phyloP scores from a whole-genome alignment of 2,329 filamentous ascomycete species.

The Sporothrix globosa region DNA sequence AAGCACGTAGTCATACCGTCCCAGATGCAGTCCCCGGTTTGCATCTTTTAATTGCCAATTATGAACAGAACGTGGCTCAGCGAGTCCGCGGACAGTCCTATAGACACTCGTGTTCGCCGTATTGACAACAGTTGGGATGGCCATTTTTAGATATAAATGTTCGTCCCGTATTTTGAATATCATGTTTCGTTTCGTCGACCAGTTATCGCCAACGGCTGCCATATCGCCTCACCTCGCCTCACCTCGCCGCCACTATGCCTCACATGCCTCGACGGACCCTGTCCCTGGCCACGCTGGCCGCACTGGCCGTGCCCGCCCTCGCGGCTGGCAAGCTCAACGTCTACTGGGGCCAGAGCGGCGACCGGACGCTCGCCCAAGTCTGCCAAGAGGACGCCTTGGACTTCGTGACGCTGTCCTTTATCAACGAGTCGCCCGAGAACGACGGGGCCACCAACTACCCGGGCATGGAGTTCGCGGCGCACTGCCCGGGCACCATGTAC shows the following conservation, averaged over 20 bases:
- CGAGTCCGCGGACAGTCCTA: no score
- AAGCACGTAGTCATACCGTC: neutral
- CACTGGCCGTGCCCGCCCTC: conserved; percentile 10
- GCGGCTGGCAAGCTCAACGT: conserved; percentile 25
- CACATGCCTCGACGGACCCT: neutral
- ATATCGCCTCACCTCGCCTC: neutral
- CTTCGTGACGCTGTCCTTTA: conserved; percentile 46
- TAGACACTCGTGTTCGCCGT: no score
- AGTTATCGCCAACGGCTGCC: neutral
- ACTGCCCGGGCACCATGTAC: conserved; percentile 43
- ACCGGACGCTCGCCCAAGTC: conserved; percentile 1
- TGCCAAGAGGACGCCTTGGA: conserved; percentile 38
- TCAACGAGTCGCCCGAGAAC: conserved; percentile 47
- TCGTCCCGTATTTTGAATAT: neutral
- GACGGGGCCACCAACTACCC: conserved; percentile 42
- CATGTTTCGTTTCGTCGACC: neutral
- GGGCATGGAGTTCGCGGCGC: conserved; percentile 45
- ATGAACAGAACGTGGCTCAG: neutral
- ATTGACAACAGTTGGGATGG: neutral
- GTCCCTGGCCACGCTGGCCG: neutral
- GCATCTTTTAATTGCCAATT: neutral
- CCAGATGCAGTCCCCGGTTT: conserved; percentile 9
- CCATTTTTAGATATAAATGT: neutral
- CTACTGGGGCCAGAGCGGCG: conserved; percentile 29
- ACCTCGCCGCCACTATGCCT: neutral